Conservation (phyloP, 495 filamentous ascomycete genomes). For the Lineolata rhizophorae region DNA sequence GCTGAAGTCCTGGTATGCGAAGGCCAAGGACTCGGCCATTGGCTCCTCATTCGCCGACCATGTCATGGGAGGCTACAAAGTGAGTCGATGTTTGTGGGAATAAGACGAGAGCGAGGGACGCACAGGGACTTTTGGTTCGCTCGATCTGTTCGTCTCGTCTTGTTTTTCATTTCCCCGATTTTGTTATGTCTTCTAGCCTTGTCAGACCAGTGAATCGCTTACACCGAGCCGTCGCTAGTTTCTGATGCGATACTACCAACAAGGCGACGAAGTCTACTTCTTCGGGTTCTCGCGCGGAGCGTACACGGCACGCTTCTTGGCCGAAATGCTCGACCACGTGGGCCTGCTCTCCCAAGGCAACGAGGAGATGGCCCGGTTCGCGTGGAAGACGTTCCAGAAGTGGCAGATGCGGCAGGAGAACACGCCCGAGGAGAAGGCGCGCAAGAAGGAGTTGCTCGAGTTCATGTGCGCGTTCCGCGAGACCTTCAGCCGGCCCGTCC, state of each 20-base stretch:
- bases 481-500: conserved; percentile 60
- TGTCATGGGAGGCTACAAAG: conserved; percentile 62
- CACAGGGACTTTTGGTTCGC: no score
- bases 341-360: conserved; percentile 66
- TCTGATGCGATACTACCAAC: conserved; percentile 65
- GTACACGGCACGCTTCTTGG: conserved; percentile 72
- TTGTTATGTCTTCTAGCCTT: no score
- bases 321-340: conserved; percentile 72
- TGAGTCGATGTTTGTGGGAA: no score
- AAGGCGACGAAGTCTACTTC: conserved; percentile 59
- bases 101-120: no score
- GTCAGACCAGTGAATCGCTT: no score
- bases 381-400: conserved; percentile 71
- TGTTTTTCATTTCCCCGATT: neutral
- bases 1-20: conserved; percentile 53
- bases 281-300: conserved; percentile 74
- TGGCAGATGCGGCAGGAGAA: conserved; percentile 52
- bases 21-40: conserved; percentile 68
- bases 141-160: no score
- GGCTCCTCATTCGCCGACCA: conserved; percentile 70
- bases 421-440: conserved; percentile 30
- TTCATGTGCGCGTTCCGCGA: conserved; percentile 73
- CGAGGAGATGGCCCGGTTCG: conserved; percentile 66
- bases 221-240: no score
- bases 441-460: conserved; percentile 43